Evolutionary conservation across 2,329 filamentous ascomycete species (phyloP), one percentile per base, ranked within the genome.

Genomic region (Alternaria sp.): DNA sequence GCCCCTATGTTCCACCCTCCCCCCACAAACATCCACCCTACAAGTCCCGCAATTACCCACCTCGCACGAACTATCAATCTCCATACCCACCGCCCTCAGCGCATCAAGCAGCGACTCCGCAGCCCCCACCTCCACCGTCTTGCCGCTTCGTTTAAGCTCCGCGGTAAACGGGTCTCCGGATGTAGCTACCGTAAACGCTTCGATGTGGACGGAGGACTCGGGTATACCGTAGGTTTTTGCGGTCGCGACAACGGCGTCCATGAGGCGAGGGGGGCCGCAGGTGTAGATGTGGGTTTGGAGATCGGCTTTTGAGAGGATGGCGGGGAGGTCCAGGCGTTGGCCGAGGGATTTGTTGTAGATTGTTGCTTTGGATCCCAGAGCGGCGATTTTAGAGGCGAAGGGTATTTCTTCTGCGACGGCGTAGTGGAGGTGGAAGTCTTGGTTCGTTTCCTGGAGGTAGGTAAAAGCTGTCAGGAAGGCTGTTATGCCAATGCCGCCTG

Each of bases 401-500:
- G 88, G 86, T 0, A 88, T 74, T 8, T 90, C 87, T 0, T 81
- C 80, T 0, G 73, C 71, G 1, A 90, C 85, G 0, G 85, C 88
- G 64, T 88, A 90, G 77, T 91, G 88, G 44, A 91, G 75, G 21
- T 81, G 80, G 40, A 83, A 84, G 59, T 84, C 83, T 73, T 76
- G 64, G n/a, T 67, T 64, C 2, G 66, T 58, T 3, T 50, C 36
- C 6, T 74, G 57, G 12, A 80, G 74, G 12, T 73, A 64, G 52
- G 84, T 77, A 4, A 87, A 71, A 23, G 88, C 79, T 1, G 80
- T 70, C 9, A 91, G 71, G 66, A 91, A 91, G 0, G 89, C 89
- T 2, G 89, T 91, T 64, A 91, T 86, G 0, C 89, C 89, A 28
- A 91, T 87, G 0, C 89, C 89, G 10, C 87, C 89, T 0, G 84